Percentiles rank a stretch among this genome's conserved stretches.
These are phyloP conservation scores for Daldinia decipiens DNA, from an alignment of 495 filamentous ascomycete species.

Conservation along the genomic window DNA sequence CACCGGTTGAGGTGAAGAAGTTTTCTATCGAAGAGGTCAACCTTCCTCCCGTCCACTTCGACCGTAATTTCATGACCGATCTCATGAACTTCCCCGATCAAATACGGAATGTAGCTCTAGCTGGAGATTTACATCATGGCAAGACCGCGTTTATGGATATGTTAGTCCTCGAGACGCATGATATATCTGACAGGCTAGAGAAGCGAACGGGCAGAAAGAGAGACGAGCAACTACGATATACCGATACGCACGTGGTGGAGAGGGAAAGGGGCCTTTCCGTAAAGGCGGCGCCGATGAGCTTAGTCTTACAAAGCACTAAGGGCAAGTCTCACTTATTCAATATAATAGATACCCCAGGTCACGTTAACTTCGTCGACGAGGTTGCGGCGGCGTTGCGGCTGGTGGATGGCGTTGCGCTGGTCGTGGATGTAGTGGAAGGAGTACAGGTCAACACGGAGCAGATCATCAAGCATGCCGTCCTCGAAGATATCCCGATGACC, in stretches of 20 bases:
- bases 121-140: conserved; percentile 94
- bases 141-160: conserved; percentile 99
- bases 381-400: conserved; percentile 87
- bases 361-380: conserved; percentile 98
- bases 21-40: conserved; percentile 93
- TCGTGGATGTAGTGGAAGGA: conserved; percentile 98
- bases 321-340: conserved; percentile 98
- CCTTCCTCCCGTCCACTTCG: conserved; percentile 86
- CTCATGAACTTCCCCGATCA: conserved; percentile 96
- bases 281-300: conserved; percentile 93
- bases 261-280: conserved; percentile 91
- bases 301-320: conserved; percentile 85
- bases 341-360: conserved; percentile 93
- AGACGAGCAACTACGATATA: conserved; percentile 94
- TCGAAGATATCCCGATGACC: conserved; percentile 88
- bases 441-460: conserved; percentile 97
- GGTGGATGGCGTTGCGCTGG: conserved; percentile 89
- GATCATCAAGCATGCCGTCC: conserved; percentile 93
- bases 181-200: conserved; percentile 78
- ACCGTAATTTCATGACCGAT: conserved; percentile 90
- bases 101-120: conserved; percentile 89
- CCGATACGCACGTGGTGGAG: conserved; percentile 89
- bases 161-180: conserved; percentile 94
- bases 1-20: conserved; percentile 92
- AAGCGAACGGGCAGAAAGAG: conserved; percentile 81